A percentile compares a stretch with the other conserved stretches of the same genome.
These are phyloP conservation scores for Quercus tomentella DNA, from an alignment of 331 rosid species.

Conservation along the genomic window DNA sequence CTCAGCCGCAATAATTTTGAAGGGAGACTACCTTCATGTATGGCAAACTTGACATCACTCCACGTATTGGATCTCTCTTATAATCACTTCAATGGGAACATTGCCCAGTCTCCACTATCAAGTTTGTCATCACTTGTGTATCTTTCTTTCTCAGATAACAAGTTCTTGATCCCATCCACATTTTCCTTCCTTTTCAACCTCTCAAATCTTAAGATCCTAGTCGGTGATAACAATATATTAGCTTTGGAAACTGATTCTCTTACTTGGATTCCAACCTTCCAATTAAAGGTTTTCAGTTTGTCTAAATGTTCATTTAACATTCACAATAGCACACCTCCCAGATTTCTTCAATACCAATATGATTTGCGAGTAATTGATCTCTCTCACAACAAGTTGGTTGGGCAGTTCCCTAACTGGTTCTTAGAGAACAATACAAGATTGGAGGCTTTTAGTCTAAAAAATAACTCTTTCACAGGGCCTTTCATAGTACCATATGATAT, in stretches of 20 bases:
- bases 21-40: neutral
- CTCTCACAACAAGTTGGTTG: neutral
- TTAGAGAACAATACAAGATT: slow-evolving; percentile 6
- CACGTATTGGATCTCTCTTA: neutral
- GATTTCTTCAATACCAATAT: slow-evolving; percentile 21
- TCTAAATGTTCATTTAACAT: neutral
- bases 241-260: neutral
- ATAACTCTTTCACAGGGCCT: neutral
- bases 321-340: slow-evolving; percentile 5
- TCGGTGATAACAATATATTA: slow-evolving; percentile 6
- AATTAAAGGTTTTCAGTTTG: slow-evolving; percentile 17
- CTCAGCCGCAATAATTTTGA: neutral
- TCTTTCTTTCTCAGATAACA: slow-evolving; percentile 5
- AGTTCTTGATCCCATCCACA: slow-evolving; percentile 17
- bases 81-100: slow-evolving; percentile 11
- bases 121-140: slow-evolving; percentile 17
- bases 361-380: neutral
- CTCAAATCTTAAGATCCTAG: slow-evolving; percentile 17
- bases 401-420: neutral
- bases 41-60: slow-evolving; percentile 6
- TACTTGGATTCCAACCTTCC: slow-evolving; percentile 18
- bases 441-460: neutral
- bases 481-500: slow-evolving; percentile 12
- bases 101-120: neutral
- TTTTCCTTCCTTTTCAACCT: slow-evolving; percentile 14